These are phyloP conservation scores for Vigna trinervia DNA, from an alignment of 306 rosid species.

Conservation along the genomic window DNA sequence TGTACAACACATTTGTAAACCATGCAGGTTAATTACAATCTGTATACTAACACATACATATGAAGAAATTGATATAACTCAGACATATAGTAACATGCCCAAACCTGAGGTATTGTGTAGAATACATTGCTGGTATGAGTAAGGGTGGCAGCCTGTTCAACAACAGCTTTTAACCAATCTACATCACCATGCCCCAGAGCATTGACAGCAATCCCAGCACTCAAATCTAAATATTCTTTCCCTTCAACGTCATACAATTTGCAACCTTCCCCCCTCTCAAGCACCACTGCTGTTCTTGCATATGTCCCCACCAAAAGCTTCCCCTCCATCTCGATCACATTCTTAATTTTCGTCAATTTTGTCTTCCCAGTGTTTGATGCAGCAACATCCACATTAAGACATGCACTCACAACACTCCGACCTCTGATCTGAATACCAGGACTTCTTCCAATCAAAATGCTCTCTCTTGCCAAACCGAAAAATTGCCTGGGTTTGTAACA, in stretches of 20 bases:
- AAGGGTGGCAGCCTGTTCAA: constrained; percentile 70
- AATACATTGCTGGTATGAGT: constrained; percentile 86
- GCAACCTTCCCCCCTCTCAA: constrained; percentile 78
- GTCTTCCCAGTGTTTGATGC: constrained; percentile 39
- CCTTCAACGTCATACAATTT: constrained; percentile 81
- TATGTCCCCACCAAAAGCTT: constrained; percentile 77
- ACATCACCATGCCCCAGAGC: constrained; percentile 83
- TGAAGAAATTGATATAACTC: background rate
- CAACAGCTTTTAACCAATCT: constrained; percentile 80
- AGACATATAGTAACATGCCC: constrained; percentile 2
- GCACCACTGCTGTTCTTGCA: constrained; percentile 77
- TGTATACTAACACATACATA: background rate
- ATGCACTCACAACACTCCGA: constrained; percentile 31
- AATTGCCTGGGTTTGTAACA: constrained; percentile 35
- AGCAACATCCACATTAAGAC: constrained; percentile 51
- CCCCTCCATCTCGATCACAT: constrained; percentile 72
- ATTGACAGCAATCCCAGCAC: constrained; percentile 85
- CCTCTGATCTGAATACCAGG: constrained; percentile 5
- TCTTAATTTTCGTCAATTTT: constrained; percentile 44
- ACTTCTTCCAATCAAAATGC: background rate
- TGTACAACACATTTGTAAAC: too few species aligned
- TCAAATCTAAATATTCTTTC: constrained; percentile 76
- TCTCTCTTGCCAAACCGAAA: constrained; percentile 17
- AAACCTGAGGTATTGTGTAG: constrained; percentile 84
- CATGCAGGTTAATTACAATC: too few species aligned